Evolutionary conservation across 148 eudicot species (phyloP), one percentile per base, ranked within the genome.

Genomic region (Chenopodium quinoa): DNA sequence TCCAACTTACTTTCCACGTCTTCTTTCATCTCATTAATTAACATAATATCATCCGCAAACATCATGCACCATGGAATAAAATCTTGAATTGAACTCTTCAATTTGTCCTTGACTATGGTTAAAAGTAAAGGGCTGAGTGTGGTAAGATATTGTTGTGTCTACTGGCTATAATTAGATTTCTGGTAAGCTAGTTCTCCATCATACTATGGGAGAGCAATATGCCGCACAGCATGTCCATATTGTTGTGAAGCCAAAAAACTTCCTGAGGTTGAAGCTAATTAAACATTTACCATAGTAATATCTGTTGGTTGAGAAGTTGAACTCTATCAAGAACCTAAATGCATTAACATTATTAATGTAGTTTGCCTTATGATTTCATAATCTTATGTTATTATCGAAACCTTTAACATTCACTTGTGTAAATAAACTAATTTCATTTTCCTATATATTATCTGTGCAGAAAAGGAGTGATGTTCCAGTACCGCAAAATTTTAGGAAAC

Each of bases 401-500:
- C 32, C 77, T 56, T 73, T 46, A 1, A 60, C 44, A 70, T 79
- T 7, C 14, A 72, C n/a, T 60, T 71, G 40, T 44, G 47, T 16
- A 40, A 63, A 65, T 16, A 63, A 17, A 73, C 27, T 44, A 66
- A 63, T n/a, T 7, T 32, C 11, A 50, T 27, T 47, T 29, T 68
- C 71, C 69, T 14, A 40, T 58, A 29, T 34, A 27, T 78, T 34
- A 62, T 75, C 20, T 85, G 72, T 86, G 87, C 97, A 95, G 97
- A 86, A 90, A 90, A 93, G 87, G 72, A 83, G 75, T 56, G 94
- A 93, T 67, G 91, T 88, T 85, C 93, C 97, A 32, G 91, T 88
- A 86, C 93, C 97, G 47, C 92, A 76, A 75, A 90, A 89, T 84
- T 91, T 91, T 80, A 91, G 93, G 85, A 93, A 91, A 87, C 77